Evolutionary conservation across 2,329 filamentous ascomycete genomes (phyloP).

Genomic region (Colletotrichum tofieldiae): DNA sequence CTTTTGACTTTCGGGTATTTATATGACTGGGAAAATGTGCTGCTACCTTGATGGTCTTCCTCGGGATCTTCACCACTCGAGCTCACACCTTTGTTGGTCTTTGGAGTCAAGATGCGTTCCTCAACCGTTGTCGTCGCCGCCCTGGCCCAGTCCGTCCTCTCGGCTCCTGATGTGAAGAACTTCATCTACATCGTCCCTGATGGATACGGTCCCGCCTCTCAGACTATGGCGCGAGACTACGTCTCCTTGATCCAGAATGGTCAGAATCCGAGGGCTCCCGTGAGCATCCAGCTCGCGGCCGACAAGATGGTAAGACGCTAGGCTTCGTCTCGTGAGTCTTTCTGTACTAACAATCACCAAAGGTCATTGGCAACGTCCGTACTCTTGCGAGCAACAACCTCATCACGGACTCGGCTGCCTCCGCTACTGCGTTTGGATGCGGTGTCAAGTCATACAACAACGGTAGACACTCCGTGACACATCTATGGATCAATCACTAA

Average conservation of each 20-base stretch:
- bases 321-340: neutral
- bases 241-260: constrained; percentile 46
- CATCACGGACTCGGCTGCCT: constrained; percentile 58
- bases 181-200: constrained; percentile 54
- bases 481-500: neutral
- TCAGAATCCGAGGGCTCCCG: constrained; percentile 42
- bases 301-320: constrained; percentile 43
- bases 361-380: constrained; percentile 51
- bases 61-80: constrained; percentile 3
- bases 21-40: neutral
- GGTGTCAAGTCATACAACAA: constrained; percentile 58
- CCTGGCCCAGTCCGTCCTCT: constrained; percentile 31
- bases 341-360: neutral
- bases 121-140: constrained; percentile 18
- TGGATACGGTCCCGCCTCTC: constrained; percentile 50
- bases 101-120: constrained; percentile 38
- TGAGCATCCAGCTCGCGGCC: constrained; percentile 44
- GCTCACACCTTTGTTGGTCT: constrained; percentile 8
- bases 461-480: neutral
- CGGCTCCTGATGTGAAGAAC: constrained; percentile 46
- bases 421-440: constrained; percentile 57
- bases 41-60: neutral
- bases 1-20: neutral
- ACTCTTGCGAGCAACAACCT: constrained; percentile 52
- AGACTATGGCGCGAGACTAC: constrained; percentile 50